Evolutionary conservation across 345 rosid genomes (phyloP).

Genomic region (Lepidium aucheri): DNA sequence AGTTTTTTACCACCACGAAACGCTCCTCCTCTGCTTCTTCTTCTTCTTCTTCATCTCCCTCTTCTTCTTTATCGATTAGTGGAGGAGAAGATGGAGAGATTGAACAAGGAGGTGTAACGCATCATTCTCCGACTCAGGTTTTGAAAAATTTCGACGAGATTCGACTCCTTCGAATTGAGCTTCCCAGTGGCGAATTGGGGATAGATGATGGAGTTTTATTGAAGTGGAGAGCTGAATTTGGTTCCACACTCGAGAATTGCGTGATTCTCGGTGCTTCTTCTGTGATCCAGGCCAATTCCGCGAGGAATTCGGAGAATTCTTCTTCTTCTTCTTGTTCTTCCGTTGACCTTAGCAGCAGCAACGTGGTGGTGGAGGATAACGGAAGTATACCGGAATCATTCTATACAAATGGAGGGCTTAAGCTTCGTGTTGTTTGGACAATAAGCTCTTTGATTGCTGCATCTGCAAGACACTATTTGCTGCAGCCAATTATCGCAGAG

Average conservation of each 20-base stretch:
- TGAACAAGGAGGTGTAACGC: conserved; percentile 85
- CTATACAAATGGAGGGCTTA: conserved; percentile 88
- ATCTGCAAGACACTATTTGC: conserved; percentile 81
- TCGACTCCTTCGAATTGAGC: conserved; percentile 72
- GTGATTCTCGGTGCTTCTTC: conserved; percentile 93
- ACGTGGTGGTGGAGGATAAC: conserved; percentile 42
- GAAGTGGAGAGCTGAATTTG: conserved; percentile 93
- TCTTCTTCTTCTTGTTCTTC: background rate
- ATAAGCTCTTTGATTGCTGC: conserved; percentile 95
- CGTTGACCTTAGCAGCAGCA: background rate
- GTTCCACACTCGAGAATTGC: conserved; percentile 86
- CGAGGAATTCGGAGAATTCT: conserved; percentile 17
- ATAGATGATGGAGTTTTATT: conserved; percentile 76
- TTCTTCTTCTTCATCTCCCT: background rate
- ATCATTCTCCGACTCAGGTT: conserved; percentile 94
- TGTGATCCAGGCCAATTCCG: conserved; percentile 15
- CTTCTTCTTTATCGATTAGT: conserved; percentile 24
- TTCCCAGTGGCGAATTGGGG: conserved; percentile 84
- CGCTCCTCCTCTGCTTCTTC: background rate
- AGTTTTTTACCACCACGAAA: conserved; percentile 43
- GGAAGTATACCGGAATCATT: conserved; percentile 92
- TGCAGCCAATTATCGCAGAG: conserved; percentile 85
- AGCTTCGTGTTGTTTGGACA: conserved; percentile 95
- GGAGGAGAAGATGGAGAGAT: conserved; percentile 49
- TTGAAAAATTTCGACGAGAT: conserved; percentile 83